A percentile compares a stretch with the other conserved stretches of the same genome.
Evolutionary conservation across 805 yeast genomes (phyloP).

Genomic region (Kuraishia piskuri): DNA sequence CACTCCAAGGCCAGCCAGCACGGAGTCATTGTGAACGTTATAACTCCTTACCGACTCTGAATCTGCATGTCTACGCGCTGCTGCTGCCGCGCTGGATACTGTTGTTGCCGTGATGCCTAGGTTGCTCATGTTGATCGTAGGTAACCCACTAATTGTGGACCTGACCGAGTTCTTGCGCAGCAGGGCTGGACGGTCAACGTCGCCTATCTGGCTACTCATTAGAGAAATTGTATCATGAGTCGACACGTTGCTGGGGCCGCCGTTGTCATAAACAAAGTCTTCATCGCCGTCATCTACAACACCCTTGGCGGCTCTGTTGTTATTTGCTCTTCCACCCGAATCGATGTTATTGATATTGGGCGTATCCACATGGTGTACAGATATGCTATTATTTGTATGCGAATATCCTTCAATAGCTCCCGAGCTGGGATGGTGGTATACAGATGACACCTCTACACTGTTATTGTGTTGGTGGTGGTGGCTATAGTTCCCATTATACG

Average conservation of each 20-base stretch:
- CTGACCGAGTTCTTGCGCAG: slow-evolving; percentile 1
- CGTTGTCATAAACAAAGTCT: slow-evolving; percentile 2
- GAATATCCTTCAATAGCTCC: not conserved
- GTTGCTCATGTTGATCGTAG: not conserved
- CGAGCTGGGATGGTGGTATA: not conserved
- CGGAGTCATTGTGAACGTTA: not conserved
- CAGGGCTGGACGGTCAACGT: not conserved
- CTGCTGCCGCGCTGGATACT: not conserved
- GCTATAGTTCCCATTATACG: not conserved
- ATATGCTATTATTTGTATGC: not conserved
- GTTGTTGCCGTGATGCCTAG: not conserved
- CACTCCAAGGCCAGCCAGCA: not conserved
- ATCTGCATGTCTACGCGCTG: not conserved
- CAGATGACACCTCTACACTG: not conserved
- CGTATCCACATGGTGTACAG: not conserved
- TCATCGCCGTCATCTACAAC: not conserved
- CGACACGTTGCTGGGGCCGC: not conserved
- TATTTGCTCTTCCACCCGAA: not conserved
- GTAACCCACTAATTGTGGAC: not conserved
- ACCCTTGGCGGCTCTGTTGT: not conserved
- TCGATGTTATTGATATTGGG: not conserved
- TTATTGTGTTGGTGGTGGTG: not conserved
- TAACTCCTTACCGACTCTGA: not conserved
- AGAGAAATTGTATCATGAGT: not conserved
- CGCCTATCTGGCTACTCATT: not conserved